Evolutionary conservation across 768 basidiomycete species (phyloP), one percentile per base, ranked within the genome.

Genomic region (Psilocybe cyanescens): DNA sequence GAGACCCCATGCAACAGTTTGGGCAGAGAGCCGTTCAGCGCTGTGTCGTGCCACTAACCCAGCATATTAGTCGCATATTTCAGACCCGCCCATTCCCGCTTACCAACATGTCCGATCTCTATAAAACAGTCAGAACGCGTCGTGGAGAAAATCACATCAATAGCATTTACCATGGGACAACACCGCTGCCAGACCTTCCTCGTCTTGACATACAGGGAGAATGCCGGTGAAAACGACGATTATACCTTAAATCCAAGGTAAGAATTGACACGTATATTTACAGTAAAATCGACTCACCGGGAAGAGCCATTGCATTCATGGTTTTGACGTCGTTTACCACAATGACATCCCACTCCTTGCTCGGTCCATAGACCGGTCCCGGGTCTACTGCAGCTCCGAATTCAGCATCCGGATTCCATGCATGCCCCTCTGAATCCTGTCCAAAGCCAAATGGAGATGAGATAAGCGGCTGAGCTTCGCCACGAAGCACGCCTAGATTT

Each of bases 141-240:
- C 33, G n/a, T 54, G 14, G 29, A n/a, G 30, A 5, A 54, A 47
- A 35, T 1, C 11, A 16, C 16, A 37, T 29, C 9, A 51, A 30
- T 31, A 37, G 46, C 9, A 69, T 82, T 3, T 57, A 91, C 94
- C 94, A 72, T 97, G 95, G 0, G 91, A 86, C 2, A 98, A 75
- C 1, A 97, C 89, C 16, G 89, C 88, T 1, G 95, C 92, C 0
- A 98, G 76, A 0, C 93, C 94, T 67, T 90, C 83, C 65, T 95
- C 92, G 63, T 94, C 87, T 62, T 76, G 78, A 49, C 87, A 88
- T 5, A 95, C 76, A 0, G 91, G 92, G 3, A 97, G 72, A 37
- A 97, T 93, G 0, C 95, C 95, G 0, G 94, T 95, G 69, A 92
- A 97, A 8, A 98, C 91, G 33, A 95, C 83, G 56, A 97, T 88